Evolutionary conservation across 148 eudicot species (phyloP), one percentile per base, ranked within the genome.

Genomic region (Camellia lanceoleosa): DNA sequence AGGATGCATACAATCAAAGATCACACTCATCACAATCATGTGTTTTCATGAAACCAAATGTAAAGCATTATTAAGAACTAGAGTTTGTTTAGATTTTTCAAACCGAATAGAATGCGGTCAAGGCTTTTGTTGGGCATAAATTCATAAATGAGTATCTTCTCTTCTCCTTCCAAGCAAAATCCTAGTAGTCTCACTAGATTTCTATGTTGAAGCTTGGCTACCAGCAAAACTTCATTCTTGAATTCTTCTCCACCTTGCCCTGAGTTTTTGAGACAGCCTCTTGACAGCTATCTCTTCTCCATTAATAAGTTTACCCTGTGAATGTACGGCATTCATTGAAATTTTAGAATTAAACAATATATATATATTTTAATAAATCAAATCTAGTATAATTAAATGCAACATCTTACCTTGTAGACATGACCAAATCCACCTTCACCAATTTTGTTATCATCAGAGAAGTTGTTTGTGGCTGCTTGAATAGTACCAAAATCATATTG

Each of bases 231-330:
- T 79, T 89, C 92, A 62, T 85, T 87, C 71, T 78, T 86, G 82
- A 89, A 89, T 71, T 89, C 87, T 2, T 19, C 2, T 80, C 80
- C 86, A 42, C 92, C 90, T 84, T 89, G 89, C 7, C 71, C 76
- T 7, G 88, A 80, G 54, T 49, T 80, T 80, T 68, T n/a, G 81
- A 9, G 88, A 82, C n/a, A 87, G 73, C 68, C 90, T 86, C 76
- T 89, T 89, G 54, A 89, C 92, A 41, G 92, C 92, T 66, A 89
- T 73, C 51, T 81, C 81, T 77, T 84, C 78, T 59, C 90, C 90
- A 74, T 75, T 42, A 0, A 74, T 72, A 47, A 90, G 82, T 6
- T 11, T 71, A 7, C 91, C 92, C 92, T 89, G 5, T 23, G 20
- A 4, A 52, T 9, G 7, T 6, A 23, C 2, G 20, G 23, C 18